Evolutionary conservation across 176 grass and related monocot species (phyloP).

Genomic region (Typha latifolia): DNA sequence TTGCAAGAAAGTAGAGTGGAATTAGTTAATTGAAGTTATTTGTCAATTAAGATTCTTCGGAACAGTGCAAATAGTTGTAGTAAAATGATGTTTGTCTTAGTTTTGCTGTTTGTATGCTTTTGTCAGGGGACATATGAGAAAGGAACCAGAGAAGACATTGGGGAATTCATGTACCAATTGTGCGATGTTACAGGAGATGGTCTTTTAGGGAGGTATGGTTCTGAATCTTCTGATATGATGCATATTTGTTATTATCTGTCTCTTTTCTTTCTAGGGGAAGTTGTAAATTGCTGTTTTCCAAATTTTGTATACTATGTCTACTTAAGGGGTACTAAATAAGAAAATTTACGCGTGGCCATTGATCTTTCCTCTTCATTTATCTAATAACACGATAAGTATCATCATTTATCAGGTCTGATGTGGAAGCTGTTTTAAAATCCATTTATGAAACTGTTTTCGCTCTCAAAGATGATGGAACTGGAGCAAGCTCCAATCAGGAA

Average conservation of each 20-base stretch:
- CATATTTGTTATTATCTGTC: neutral
- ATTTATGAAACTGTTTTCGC: constrained; percentile 63
- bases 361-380: neutral
- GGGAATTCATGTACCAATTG: constrained; percentile 64
- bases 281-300: too few species aligned
- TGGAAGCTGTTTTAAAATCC: constrained; percentile 63
- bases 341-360: neutral
- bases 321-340: neutral
- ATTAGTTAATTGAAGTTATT: neutral
- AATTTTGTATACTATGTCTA: too few species aligned
- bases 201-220: constrained; percentile 48
- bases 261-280: too few species aligned
- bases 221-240: neutral
- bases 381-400: neutral
- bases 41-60: too few species aligned
- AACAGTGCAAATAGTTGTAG: neutral
- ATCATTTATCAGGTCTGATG: constrained; percentile 59
- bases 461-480: constrained; percentile 30
- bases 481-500: constrained; percentile 19
- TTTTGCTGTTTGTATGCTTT: constrained; percentile 4
- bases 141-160: constrained; percentile 67
- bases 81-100: constrained; percentile 2
- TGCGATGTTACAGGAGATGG: constrained; percentile 71
- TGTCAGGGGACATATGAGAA: constrained; percentile 66
- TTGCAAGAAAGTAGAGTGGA: neutral